These are phyloP conservation scores for Picochlorum sp. DNA, from an alignment of 139 green algal species.

Conservation along the genomic window DNA sequence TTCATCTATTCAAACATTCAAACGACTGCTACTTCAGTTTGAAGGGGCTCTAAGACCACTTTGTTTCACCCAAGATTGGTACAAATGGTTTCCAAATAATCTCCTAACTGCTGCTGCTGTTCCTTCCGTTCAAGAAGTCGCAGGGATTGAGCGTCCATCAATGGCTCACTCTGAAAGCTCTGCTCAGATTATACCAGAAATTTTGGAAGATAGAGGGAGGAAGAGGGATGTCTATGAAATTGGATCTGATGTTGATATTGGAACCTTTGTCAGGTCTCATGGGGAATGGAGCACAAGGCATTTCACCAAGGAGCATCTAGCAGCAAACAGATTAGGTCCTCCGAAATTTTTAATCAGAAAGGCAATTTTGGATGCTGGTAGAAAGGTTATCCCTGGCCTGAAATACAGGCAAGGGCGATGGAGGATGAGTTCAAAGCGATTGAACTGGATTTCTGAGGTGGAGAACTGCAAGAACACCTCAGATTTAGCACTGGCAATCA, in stretches of 20 bases:
- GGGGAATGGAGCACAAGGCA: constrained; percentile 21
- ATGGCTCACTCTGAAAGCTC: background rate
- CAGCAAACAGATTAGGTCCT: constrained; percentile 6
- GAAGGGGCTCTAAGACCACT: constrained; percentile 16
- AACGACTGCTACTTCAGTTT: constrained; percentile 25
- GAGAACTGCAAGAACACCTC: constrained; percentile 20
- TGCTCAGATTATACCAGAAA: background rate
- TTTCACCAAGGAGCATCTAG: background rate
- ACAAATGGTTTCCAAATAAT: background rate
- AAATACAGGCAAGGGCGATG: constrained; percentile 23
- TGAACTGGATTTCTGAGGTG: constrained; percentile 23
- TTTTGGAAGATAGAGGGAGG: background rate
- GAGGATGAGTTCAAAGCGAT: constrained; percentile 6
- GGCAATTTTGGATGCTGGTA: constrained; percentile 20
- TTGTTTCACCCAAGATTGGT: background rate
- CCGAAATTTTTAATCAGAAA: constrained; percentile 18
- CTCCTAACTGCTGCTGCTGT: no score
- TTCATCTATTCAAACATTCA: constrained; percentile 9
- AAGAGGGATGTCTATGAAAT: constrained; percentile 25
- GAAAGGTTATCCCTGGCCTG: constrained; percentile 24
- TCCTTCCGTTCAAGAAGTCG: background rate
- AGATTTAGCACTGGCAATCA: constrained; percentile 35
- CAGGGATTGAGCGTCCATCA: background rate
- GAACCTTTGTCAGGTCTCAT: constrained; percentile 1
- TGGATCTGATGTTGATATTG: constrained; percentile 10